Evolutionary conservation across 1,284 basidiomycete species (phyloP).

Genomic region (Takashimella tepidaria): DNA sequence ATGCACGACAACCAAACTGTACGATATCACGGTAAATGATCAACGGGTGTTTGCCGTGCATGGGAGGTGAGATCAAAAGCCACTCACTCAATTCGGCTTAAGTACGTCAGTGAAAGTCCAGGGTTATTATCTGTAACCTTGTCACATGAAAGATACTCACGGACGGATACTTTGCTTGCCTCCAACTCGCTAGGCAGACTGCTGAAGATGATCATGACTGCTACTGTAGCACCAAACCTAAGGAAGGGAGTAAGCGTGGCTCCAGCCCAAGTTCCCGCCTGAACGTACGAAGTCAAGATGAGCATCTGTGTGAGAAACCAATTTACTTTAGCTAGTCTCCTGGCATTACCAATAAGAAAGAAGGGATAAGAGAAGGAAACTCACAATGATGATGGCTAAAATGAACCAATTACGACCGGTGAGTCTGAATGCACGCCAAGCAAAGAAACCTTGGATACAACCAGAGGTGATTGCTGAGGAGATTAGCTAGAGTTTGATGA

Average conservation of each 20-base stretch:
- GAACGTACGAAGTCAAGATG: conserved; percentile 15
- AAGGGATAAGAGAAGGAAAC: neutral
- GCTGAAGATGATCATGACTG: conserved; percentile 9
- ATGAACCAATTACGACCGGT: conserved; percentile 22
- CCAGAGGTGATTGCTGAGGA: neutral
- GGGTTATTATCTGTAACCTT: neutral
- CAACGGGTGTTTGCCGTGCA: neutral
- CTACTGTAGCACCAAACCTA: conserved; percentile 20
- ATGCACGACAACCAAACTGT: conserved; percentile 21
- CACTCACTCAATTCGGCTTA: neutral
- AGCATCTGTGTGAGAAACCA: conserved; percentile 10
- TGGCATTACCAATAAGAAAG: neutral
- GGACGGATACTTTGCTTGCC: neutral
- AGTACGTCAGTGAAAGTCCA: neutral
- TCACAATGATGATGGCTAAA: conserved; percentile 16
- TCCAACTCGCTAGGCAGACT: neutral
- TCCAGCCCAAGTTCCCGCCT: too few species aligned
- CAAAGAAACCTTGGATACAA: conserved; percentile 29
- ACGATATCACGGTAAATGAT: neutral
- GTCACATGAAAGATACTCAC: too few species aligned
- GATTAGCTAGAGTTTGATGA: neutral
- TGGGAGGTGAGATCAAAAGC: too few species aligned
- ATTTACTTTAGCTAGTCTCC: too few species aligned
- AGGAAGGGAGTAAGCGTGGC: neutral
- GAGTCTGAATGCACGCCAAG: conserved; percentile 30